Percentiles rank a stretch among this genome's conserved stretches.
These are phyloP conservation scores for Saccharomycopsis hybrid DNA, from an alignment of 1,139 yeast genomes.

Conservation along the genomic window DNA sequence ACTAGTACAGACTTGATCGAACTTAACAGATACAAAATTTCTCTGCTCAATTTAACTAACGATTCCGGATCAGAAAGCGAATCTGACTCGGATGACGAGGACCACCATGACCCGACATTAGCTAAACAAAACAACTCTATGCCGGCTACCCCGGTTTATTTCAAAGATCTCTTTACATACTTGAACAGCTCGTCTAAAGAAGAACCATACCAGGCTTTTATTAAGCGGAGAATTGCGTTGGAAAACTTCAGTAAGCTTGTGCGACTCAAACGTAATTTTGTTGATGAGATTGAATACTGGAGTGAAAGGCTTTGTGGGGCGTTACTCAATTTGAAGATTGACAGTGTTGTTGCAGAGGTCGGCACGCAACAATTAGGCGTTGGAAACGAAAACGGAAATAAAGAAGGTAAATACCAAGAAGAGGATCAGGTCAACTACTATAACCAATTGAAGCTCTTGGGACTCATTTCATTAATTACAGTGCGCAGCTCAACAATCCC, in stretches of 20 bases:
- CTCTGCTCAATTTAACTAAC: too few relatives aligned
- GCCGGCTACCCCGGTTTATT: slow-evolving; percentile 13
- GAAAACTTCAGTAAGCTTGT: slow-evolving; percentile 23
- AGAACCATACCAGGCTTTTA: slow-evolving; percentile 20
- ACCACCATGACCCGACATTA: slow-evolving; percentile 20
- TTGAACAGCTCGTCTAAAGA: slow-evolving; percentile 15
- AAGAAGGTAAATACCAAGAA: slow-evolving; percentile 45
- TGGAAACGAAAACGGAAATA: slow-evolving; percentile 31
- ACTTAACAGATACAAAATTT: too few relatives aligned
- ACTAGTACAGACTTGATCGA: not conserved
- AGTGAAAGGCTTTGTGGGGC: slow-evolving; percentile 12
- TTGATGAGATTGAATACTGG: slow-evolving; percentile 16
- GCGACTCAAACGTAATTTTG: slow-evolving; percentile 28
- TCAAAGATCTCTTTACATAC: slow-evolving; percentile 21
- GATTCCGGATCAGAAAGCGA: not conserved
- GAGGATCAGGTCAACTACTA: slow-evolving; percentile 5
- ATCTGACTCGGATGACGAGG: slow-evolving; percentile 26
- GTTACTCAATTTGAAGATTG: slow-evolving; percentile 29
- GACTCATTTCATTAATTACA: slow-evolving; percentile 50
- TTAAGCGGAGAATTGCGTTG: slow-evolving; percentile 12
- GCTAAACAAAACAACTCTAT: slow-evolving; percentile 16
- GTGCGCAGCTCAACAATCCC: slow-evolving; percentile 37
- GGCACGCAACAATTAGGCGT: too few relatives aligned
- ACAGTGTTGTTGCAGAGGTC: too few relatives aligned
- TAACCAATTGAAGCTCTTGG: slow-evolving; percentile 41